A percentile compares a stretch with the other conserved stretches of the same genome.
These are phyloP conservation scores for Mycotypha africana DNA, from an alignment of 371 early-diverging fungal genomes.

Conservation along the genomic window DNA sequence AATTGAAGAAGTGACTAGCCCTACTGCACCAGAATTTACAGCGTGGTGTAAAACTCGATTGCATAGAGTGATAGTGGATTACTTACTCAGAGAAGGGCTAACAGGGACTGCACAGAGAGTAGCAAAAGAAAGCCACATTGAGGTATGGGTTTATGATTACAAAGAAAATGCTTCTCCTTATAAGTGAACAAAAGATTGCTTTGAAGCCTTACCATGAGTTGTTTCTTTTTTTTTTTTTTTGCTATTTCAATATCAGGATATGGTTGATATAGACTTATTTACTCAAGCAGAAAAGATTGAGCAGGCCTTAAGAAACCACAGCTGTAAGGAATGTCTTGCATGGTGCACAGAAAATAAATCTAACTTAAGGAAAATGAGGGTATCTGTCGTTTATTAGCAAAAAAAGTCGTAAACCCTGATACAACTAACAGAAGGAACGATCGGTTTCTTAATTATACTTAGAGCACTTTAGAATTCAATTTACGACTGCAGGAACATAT, in stretches of 20 bases:
- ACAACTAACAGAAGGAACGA: not conserved
- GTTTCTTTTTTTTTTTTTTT: too few species aligned
- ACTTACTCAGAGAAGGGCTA: slow-evolving; percentile 83
- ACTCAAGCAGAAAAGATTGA: slow-evolving; percentile 74
- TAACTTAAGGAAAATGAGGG: slow-evolving; percentile 66
- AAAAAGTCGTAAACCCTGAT: too few species aligned
- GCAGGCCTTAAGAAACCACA: slow-evolving; percentile 62
- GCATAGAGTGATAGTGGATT: slow-evolving; percentile 88
- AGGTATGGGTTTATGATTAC: too few species aligned
- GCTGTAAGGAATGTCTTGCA: slow-evolving; percentile 79
- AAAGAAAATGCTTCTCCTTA: too few species aligned
- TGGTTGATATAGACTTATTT: slow-evolving; percentile 90
- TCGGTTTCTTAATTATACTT: not conserved
- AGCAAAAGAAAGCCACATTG: slow-evolving; percentile 56
- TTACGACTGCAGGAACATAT: slow-evolving; percentile 91
- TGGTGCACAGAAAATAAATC: slow-evolving; percentile 94
- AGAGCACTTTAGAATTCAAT: slow-evolving; percentile 94
- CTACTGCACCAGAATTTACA: slow-evolving; percentile 63
- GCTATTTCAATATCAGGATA: too few species aligned
- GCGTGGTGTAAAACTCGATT: slow-evolving; percentile 81
- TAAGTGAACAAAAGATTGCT: too few species aligned
- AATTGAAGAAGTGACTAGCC: slow-evolving; percentile 53
- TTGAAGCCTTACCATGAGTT: too few species aligned
- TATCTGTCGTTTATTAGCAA: slow-evolving; percentile 5
- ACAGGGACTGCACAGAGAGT: slow-evolving; percentile 69